phyloP scores from a whole-genome alignment of 2,329 filamentous ascomycete genomes.

The Pseudonectria foliicola region DNA sequence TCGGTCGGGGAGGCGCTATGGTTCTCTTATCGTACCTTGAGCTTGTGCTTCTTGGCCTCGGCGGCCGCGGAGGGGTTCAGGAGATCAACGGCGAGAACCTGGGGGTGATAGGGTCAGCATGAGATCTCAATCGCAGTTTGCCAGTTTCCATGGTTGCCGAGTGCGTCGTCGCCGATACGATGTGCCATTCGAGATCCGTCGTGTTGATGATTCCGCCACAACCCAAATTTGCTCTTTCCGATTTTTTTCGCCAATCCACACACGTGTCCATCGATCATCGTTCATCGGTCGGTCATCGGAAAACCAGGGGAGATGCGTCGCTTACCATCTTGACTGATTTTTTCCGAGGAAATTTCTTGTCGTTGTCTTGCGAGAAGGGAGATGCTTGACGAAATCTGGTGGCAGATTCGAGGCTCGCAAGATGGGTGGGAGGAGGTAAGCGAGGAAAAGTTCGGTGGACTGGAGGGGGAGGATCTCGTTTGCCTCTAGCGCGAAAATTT shows the following conservation, averaged over 20 bases:
- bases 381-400: slow-evolving; percentile 47
- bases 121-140: slow-evolving; percentile 14
- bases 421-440: slow-evolving; percentile 39
- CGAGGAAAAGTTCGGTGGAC: slow-evolving; percentile 43
- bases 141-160: slow-evolving; percentile 8
- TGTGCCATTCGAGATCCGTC: slow-evolving; percentile 11
- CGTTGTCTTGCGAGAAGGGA: slow-evolving; percentile 39
- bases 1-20: slow-evolving; percentile 9
- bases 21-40: slow-evolving; percentile 66
- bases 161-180: slow-evolving; percentile 5
- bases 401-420: slow-evolving; percentile 49
- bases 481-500: slow-evolving; percentile 32
- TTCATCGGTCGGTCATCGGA: slow-evolving; percentile 2
- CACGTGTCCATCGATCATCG: slow-evolving; percentile 13
- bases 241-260: slow-evolving; percentile 14
- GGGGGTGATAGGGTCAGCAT: slow-evolving; percentile 41
- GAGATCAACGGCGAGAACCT: slow-evolving; percentile 99
- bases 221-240: slow-evolving; percentile 7
- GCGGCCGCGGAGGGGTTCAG: slow-evolving; percentile 97
- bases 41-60: slow-evolving; percentile 99
- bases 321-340: slow-evolving; percentile 66
- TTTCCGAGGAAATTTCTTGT: slow-evolving; percentile 34
- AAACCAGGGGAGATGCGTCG: slow-evolving; percentile 20
- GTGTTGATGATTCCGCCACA: slow-evolving; percentile 10
- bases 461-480: slow-evolving; percentile 27